Conservation (phyloP, 2,329 filamentous ascomycete genomes). For the Beauveria sp. region DNA sequence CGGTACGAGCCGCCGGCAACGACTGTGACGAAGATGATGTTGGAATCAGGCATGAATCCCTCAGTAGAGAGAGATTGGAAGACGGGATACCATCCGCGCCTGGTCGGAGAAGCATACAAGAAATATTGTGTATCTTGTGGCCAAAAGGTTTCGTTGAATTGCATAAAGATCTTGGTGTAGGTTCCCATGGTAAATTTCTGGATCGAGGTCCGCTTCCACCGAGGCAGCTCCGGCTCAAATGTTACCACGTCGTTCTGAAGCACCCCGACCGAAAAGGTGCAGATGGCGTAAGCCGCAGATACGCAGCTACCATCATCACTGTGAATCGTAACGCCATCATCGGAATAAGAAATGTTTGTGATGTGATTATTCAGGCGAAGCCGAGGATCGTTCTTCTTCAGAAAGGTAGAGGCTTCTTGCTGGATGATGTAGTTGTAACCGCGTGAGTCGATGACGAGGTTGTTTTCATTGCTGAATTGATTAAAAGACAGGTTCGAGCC, state of each 20-base stretch:
- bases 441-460: conserved; percentile 52
- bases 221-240: conserved; percentile 52
- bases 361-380: conserved; percentile 52
- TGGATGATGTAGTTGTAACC: conserved; percentile 53
- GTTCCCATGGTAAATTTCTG: conserved; percentile 61
- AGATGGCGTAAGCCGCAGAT: conserved; percentile 53
- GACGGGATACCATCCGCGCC: conserved; percentile 42
- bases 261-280: conserved; percentile 62
- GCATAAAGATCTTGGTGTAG: conserved; percentile 66
- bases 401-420: conserved; percentile 49
- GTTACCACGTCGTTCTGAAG: conserved; percentile 52
- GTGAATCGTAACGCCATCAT: conserved; percentile 44
- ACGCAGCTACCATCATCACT: conserved; percentile 49
- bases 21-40: conserved; percentile 60
- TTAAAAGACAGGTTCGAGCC: conserved; percentile 55
- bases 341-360: conserved; percentile 44
- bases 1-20: conserved; percentile 48
- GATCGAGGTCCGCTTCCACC: conserved; percentile 58
- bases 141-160: conserved; percentile 64
- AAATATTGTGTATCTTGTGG: conserved; percentile 34
- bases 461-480: conserved; percentile 54
- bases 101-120: conserved; percentile 35
- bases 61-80: conserved; percentile 55
- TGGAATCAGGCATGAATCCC: conserved; percentile 52
- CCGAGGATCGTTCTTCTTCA: conserved; percentile 45